Evolutionary conservation across 1,284 basidiomycete genomes (phyloP), one percentile per base, ranked within the genome.

Genomic region (Mycena citricolor): DNA sequence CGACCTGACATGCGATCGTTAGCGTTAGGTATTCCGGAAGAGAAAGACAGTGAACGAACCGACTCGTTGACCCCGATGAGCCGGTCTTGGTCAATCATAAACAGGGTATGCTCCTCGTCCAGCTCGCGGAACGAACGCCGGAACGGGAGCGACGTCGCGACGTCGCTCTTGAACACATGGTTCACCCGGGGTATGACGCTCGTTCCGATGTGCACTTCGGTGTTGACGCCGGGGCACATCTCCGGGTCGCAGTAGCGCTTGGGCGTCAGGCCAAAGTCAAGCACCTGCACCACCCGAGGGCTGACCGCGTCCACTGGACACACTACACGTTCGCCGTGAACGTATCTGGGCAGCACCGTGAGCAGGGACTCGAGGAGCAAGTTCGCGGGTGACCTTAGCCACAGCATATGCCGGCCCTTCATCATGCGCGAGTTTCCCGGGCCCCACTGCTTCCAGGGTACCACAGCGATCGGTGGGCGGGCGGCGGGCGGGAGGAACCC

Each of bases 61-160:
- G 10, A 5, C 2, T 50, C 48, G 20, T 42, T 46, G 4, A 50
- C 43, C 4, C 43, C 48, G 22, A 50, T 39, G 10, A 50, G 11
- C 4, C 48, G 39, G 16, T 50, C 43, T 33, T 50, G 48, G 32
- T 50, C 48, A 11, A 46, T 42, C n/a, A 50, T 10, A 19, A 42
- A 50, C 11, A 46, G 39, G 28, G 42, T 16, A 13, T 45, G 39
- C 7, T 20, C 12, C 8, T 46, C 20, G 14, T 42, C 39, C 19
- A 46, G 24, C 5, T 46, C 26, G 17, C 38, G 38, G 5, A 21
- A 12, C 7, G 22, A 31, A 10, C 26, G 43, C 4, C 48, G 43
- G 28, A 42, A 50, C 1, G 48, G 48, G 26, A 50, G 14, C 19
- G 23, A 38, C 6, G 36, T 38, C 11, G 23, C 19, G 6, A 38